Conservation (phyloP, 768 basidiomycete genomes). For the Gymnopilus dilepis region DNA sequence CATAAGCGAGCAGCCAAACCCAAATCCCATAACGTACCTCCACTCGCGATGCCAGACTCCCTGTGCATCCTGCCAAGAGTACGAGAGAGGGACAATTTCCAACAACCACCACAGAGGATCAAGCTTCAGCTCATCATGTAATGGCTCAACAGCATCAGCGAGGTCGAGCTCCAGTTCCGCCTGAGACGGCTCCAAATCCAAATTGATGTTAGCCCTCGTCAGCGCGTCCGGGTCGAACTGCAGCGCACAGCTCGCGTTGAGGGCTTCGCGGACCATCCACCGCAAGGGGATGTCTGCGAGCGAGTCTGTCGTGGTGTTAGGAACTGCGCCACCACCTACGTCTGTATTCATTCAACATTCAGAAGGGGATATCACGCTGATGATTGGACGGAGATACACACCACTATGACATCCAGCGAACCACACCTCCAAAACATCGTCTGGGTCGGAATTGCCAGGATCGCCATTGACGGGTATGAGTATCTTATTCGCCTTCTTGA, state of each 20-base stretch:
- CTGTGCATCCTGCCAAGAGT: conserved; percentile 59
- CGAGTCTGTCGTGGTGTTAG: conserved; percentile 45
- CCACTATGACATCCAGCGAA: conserved; percentile 77
- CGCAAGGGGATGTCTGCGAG: conserved; percentile 68
- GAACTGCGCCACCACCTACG: conserved; percentile 68
- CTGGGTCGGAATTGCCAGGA: conserved; percentile 12
- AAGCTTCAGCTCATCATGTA: conserved; percentile 56
- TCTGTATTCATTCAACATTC: conserved; percentile 51
- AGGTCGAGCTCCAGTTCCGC: conserved; percentile 32
- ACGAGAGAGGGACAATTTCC: conserved; percentile 63
- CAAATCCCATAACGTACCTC: conserved; percentile 48
- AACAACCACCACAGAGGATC: conserved; percentile 70
- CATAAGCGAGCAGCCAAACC: not conserved
- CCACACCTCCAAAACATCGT: conserved; percentile 80
- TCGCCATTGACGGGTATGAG: conserved; percentile 19
- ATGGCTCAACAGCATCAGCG: conserved; percentile 50
- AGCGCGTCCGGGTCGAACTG: conserved; percentile 59
- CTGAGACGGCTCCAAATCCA: conserved; percentile 16
- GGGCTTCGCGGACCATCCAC: conserved; percentile 81
- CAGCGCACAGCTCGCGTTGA: conserved; percentile 62
- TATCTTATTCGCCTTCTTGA: conserved; percentile 21
- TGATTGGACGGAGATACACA: conserved; percentile 37
- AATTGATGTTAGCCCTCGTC: conserved; percentile 42
- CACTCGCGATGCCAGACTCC: conserved; percentile 59
- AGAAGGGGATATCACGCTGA: not conserved